phyloP scores from a whole-genome alignment of 371 early-diverging fungal genomes.

The Mucor circinelloides region DNA sequence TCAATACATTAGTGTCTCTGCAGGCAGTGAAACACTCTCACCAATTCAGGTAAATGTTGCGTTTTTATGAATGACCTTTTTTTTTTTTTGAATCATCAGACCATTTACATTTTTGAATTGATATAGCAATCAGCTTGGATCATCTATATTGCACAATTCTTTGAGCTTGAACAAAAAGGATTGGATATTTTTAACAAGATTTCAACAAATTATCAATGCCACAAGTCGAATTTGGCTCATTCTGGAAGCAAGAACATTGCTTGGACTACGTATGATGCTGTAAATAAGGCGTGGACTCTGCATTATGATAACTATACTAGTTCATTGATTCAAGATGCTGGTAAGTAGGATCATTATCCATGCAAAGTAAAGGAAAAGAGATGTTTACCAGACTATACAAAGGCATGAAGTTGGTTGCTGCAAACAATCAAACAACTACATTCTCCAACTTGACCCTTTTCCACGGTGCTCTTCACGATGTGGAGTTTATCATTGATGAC shows the following conservation, averaged over 20 bases:
- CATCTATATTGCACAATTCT: constrained; percentile 24
- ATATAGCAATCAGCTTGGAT: constrained; percentile 27
- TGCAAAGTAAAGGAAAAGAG: neutral
- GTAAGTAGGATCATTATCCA: constrained; percentile 6
- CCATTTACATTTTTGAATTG: neutral
- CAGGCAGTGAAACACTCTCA: constrained; percentile 6
- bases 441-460: constrained; percentile 5
- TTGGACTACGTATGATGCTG: constrained; percentile 23
- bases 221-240: constrained; percentile 26
- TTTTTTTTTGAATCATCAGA: neutral
- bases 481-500: constrained; percentile 24
- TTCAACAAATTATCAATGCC: constrained; percentile 18
- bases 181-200: constrained; percentile 7
- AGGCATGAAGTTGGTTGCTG: constrained; percentile 14
- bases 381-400: neutral
- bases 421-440: constrained; percentile 5
- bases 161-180: constrained; percentile 15
- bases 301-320: neutral
- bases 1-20: constrained; percentile 22
- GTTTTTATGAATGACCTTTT: neutral
- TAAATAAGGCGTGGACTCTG: constrained; percentile 13
- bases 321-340: constrained; percentile 23
- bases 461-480: constrained; percentile 12
- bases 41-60: constrained; percentile 18
- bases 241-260: constrained; percentile 31